These are phyloP conservation scores for Cercospora sojina DNA, from an alignment of 2,329 filamentous ascomycete genomes.

Conservation along the genomic window DNA sequence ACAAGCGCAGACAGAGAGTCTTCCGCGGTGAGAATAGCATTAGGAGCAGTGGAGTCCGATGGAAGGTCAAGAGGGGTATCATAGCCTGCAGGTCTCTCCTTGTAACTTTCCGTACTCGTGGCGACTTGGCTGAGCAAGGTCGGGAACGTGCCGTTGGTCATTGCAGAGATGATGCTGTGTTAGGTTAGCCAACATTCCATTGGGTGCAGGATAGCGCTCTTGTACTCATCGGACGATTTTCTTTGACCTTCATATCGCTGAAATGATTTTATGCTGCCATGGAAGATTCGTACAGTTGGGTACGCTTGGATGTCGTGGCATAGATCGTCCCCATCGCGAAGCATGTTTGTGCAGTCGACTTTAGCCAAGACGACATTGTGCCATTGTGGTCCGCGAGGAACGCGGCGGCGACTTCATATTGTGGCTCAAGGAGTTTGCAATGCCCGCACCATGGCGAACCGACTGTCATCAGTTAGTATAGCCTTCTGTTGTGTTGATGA, in stretches of 20 bases:
- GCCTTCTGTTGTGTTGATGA: neutral
- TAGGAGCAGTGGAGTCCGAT: slow-evolving; percentile 2
- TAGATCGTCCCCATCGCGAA: slow-evolving; percentile 63
- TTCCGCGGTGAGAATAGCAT: slow-evolving; percentile 8
- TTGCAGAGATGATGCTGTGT: slow-evolving; percentile 9
- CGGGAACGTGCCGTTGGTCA: slow-evolving; percentile 12
- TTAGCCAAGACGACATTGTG: slow-evolving; percentile 67
- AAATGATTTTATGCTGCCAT: neutral
- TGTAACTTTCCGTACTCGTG: neutral
- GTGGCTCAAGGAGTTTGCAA: slow-evolving; percentile 95
- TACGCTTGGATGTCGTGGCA: slow-evolving; percentile 4
- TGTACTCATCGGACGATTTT: slow-evolving; percentile 8
- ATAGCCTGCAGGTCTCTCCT: neutral
- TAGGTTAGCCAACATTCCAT: neutral
- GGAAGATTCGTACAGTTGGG: slow-evolving; percentile 3
- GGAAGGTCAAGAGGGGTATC: neutral
- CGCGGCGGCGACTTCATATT: slow-evolving; percentile 84
- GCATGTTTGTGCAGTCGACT: slow-evolving; percentile 84
- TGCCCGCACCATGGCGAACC: slow-evolving; percentile 75
- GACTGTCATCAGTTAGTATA: neutral
- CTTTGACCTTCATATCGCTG: slow-evolving; percentile 1
- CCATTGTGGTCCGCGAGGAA: slow-evolving; percentile 74
- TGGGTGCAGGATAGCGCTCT: neutral
- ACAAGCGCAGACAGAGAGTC: slow-evolving; percentile 12
- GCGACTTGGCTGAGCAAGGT: neutral